Percentiles rank a stretch among this genome's conserved stretches.
Evolutionary conservation across 257 asterid species (phyloP).

Genomic region (Solanum commersonii): DNA sequence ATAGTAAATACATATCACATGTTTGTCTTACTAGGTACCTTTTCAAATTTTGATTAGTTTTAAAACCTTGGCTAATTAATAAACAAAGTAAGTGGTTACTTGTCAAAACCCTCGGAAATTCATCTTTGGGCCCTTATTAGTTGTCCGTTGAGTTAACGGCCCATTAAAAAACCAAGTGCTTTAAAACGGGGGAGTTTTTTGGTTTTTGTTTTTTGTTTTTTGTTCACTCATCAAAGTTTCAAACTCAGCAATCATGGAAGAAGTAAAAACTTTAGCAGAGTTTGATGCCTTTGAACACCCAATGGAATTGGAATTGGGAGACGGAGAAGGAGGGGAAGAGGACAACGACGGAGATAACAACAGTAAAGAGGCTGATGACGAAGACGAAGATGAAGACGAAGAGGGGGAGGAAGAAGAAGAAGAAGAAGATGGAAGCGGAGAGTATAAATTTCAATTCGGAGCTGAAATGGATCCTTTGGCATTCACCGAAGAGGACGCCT

Average conservation of each 20-base stretch:
- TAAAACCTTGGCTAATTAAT: not conserved
- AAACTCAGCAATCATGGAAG: not conserved
- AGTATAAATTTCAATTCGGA: constrained; percentile 42
- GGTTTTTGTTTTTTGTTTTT: not conserved
- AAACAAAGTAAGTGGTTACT: not conserved
- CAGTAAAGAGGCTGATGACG: not conserved
- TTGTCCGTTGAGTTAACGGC: not conserved
- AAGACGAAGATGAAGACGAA: not conserved
- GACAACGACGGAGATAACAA: constrained; percentile 8
- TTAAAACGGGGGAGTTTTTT: not conserved
- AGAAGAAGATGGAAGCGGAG: constrained; percentile 40
- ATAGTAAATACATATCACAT: too few species aligned
- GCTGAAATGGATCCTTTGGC: constrained; percentile 69
- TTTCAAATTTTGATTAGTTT: not conserved
- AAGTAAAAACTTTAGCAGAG: not conserved
- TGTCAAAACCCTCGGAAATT: not conserved
- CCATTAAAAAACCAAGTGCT: not conserved
- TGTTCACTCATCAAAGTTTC: not conserved
- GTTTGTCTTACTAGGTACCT: not conserved
- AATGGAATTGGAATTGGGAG: constrained; percentile 20
- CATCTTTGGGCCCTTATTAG: not conserved
- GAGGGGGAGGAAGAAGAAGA: constrained; percentile 46
- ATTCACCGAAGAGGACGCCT: constrained; percentile 53
- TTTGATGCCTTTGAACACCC: constrained; percentile 34
- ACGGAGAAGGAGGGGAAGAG: constrained; percentile 6